These are phyloP conservation scores for Diplocarpon rosae DNA, from an alignment of 2,329 filamentous ascomycete species.

Conservation along the genomic window DNA sequence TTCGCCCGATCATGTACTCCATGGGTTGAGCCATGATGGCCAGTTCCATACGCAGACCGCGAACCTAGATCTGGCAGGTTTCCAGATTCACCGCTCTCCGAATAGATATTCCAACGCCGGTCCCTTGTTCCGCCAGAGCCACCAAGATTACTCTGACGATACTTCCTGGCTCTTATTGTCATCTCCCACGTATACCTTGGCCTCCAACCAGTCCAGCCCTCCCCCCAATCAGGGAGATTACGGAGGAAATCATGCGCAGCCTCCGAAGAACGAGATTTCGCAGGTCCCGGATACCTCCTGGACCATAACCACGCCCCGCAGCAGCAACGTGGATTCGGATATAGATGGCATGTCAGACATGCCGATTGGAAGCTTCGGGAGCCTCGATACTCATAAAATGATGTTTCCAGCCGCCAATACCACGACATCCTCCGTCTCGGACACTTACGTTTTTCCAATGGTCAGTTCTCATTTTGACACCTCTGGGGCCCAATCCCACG, in stretches of 20 bases:
- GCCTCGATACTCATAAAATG: constrained; percentile 12
- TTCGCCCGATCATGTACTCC: constrained; percentile 5
- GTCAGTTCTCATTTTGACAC: constrained; percentile 8
- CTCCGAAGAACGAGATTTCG: constrained; percentile 9
- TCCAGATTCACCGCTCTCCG: constrained; percentile 4
- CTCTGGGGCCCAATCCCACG: constrained; percentile 9
- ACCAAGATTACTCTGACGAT: constrained; percentile 1
- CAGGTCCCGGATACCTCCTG: constrained; percentile 15
- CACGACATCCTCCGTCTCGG: constrained; percentile 16
- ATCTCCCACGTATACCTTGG: constrained; percentile 17
- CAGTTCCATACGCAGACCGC: constrained; percentile 1
- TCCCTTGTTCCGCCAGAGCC: constrained; percentile 11
- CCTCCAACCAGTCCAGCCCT: constrained; percentile 8
- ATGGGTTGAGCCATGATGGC: not conserved
- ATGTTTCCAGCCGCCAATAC: constrained; percentile 14
- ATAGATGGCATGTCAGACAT: constrained; percentile 17
- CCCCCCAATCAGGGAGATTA: constrained; percentile 8
- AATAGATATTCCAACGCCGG: constrained; percentile 3
- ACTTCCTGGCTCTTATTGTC: constrained; percentile 9
- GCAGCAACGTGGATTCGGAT: constrained; percentile 8
- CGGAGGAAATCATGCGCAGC: constrained; percentile 9
- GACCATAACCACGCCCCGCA: constrained; percentile 8
- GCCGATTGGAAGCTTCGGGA: constrained; percentile 18
- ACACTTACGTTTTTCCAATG: constrained; percentile 17
- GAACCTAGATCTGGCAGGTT: constrained; percentile 4